Conservation (phyloP, 2,329 filamentous ascomycete species). For the Neodidymelliopsis sp. region DNA sequence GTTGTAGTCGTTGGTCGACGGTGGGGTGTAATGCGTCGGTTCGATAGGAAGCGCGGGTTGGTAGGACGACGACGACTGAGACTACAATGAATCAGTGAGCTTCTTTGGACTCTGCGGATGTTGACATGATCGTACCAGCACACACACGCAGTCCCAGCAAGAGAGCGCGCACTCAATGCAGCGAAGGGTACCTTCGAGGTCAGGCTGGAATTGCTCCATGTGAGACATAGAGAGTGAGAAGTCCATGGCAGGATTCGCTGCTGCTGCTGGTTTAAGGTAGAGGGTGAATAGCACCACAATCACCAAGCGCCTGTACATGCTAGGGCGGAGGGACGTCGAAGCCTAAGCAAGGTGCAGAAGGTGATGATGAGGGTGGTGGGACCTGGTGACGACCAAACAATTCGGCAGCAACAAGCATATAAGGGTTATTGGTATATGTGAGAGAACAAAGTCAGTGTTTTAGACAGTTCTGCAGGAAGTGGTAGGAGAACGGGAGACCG, state of each 20-base stretch:
- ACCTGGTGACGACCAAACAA: not conserved
- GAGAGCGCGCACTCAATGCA: constrained; percentile 37
- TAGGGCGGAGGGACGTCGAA: constrained; percentile 25
- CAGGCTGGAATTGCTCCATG: constrained; percentile 33
- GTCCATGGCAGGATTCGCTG: constrained; percentile 37
- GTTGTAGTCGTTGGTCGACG: constrained; percentile 15
- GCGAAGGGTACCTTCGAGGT: constrained; percentile 33
- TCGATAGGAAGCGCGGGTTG: constrained; percentile 2
- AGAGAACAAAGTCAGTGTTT: not conserved
- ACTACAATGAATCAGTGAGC: constrained; percentile 23
- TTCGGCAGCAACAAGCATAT: constrained; percentile 5
- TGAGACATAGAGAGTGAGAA: constrained; percentile 24
- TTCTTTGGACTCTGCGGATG: not conserved
- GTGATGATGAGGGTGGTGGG: constrained; percentile 20
- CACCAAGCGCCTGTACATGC: constrained; percentile 41
- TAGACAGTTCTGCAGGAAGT: not conserved
- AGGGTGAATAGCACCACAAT: constrained; percentile 37
- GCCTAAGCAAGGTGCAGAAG: constrained; percentile 28
- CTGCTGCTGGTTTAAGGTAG: constrained; percentile 35
- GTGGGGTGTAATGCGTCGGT: constrained; percentile 5
- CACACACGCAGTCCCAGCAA: constrained; percentile 29
- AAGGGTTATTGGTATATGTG: not conserved
- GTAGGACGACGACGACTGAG: constrained; percentile 17
- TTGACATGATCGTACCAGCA: constrained; percentile 21
- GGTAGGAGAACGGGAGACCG: constrained; percentile 2